Conservation (phyloP, 2,329 filamentous ascomycete genomes). For the Eutypa lata region DNA sequence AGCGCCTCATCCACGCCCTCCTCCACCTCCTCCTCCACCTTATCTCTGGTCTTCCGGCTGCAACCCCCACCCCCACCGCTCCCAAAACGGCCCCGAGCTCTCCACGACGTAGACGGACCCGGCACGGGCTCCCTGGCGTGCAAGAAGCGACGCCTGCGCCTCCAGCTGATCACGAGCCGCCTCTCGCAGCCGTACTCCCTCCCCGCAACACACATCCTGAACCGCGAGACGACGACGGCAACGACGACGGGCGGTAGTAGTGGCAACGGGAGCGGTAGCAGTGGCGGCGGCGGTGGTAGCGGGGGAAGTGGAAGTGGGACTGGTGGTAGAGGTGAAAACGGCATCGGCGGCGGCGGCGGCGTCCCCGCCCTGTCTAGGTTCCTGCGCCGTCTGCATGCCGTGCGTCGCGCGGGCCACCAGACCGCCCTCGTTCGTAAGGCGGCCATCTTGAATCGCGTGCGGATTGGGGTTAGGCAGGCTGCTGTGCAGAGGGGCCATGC, state of each 20-base stretch:
- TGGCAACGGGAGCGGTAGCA: too few species aligned
- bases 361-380: conserved; percentile 39
- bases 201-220: conserved; percentile 67
- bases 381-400: conserved; percentile 43
- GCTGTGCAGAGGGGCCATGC: conserved; percentile 29
- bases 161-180: conserved; percentile 64
- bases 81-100: conserved; percentile 48
- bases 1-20: too few species aligned
- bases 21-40: too few species aligned
- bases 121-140: conserved; percentile 45
- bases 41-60: conserved; percentile 7
- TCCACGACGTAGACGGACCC: conserved; percentile 58
- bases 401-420: conserved; percentile 40
- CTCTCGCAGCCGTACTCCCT: conserved; percentile 67
- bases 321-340: too few species aligned
- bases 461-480: conserved; percentile 42
- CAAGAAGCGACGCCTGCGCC: conserved; percentile 67
- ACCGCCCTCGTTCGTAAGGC: conserved; percentile 57
- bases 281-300: too few species aligned
- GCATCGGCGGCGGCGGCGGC: conserved; percentile 31
- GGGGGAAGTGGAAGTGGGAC: too few species aligned
- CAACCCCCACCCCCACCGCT: conserved; percentile 1
- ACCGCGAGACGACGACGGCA: conserved; percentile 43
- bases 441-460: conserved; percentile 62
- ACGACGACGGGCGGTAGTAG: too few species aligned